These are phyloP conservation scores for Corrigiola litoralis DNA, from an alignment of 179 eudicot species.

Conservation along the genomic window DNA sequence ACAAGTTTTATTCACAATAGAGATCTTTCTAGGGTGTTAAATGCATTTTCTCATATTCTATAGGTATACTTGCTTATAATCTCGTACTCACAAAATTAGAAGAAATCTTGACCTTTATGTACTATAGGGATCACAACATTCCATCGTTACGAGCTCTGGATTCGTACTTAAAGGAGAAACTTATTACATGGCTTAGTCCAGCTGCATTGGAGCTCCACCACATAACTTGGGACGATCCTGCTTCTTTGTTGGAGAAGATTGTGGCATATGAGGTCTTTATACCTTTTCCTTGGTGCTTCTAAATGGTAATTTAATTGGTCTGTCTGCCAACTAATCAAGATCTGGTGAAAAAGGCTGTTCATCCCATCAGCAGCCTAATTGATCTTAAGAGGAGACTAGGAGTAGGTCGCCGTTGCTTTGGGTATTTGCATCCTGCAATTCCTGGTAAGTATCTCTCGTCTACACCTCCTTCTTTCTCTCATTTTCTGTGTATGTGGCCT, in stretches of 20 bases:
- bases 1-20: no score
- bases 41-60: neutral
- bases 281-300: conserved; percentile 16
- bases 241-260: conserved; percentile 91
- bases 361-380: conserved; percentile 87
- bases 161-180: conserved; percentile 86
- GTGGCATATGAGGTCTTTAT: conserved; percentile 80
- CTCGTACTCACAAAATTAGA: neutral
- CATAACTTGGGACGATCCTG: conserved; percentile 97
- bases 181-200: conserved; percentile 93
- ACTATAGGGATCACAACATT: conserved; percentile 62
- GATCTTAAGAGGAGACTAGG: conserved; percentile 97
- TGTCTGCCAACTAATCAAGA: conserved; percentile 20
- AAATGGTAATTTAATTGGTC: conserved; percentile 16
- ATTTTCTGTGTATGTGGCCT: neutral
- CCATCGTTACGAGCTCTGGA: conserved; percentile 82
- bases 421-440: conserved; percentile 90
- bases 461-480: neutral
- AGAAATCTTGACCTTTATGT: neutral
- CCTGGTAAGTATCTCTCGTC: conserved; percentile 59
- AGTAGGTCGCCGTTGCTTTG: conserved; percentile 92
- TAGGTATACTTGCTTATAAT: neutral
- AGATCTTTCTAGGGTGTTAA: neutral
- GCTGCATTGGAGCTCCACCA: conserved; percentile 86
- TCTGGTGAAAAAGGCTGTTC: conserved; percentile 80